A percentile compares a stretch with the other conserved stretches of the same genome.
phyloP scores from a whole-genome alignment of 2,329 filamentous ascomycete genomes.

The Cucurbitaria berberidis region DNA sequence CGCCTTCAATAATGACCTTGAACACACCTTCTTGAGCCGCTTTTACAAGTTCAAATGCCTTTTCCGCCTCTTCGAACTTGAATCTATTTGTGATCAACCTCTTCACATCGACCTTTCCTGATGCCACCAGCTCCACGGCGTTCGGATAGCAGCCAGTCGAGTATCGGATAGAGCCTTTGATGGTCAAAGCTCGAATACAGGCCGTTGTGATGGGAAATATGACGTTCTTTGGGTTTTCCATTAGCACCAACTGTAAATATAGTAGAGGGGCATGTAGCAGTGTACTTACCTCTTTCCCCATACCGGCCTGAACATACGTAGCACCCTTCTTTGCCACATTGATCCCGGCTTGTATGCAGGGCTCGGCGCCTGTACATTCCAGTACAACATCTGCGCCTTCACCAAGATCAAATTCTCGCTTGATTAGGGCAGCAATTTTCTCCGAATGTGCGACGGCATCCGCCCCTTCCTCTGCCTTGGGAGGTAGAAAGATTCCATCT shows the following conservation, averaged over 20 bases:
- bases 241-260: background rate
- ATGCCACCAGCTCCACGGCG: slow-evolving; percentile 58
- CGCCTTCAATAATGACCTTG: slow-evolving; percentile 52
- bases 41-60: slow-evolving; percentile 57
- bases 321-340: slow-evolving; percentile 23
- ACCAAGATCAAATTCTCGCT: slow-evolving; percentile 17
- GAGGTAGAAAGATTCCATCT: slow-evolving; percentile 13
- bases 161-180: slow-evolving; percentile 61
- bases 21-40: slow-evolving; percentile 47
- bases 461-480: background rate
- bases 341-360: slow-evolving; percentile 27
- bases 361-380: slow-evolving; percentile 29
- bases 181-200: slow-evolving; percentile 56
- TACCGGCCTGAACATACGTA: slow-evolving; percentile 31
- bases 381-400: slow-evolving; percentile 31
- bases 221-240: background rate
- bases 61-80: slow-evolving; percentile 55
- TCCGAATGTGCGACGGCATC: background rate
- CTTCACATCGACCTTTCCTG: slow-evolving; percentile 55
- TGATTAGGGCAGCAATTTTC: background rate
- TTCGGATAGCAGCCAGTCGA: slow-evolving; percentile 57
- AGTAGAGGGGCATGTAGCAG: background rate
- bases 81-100: slow-evolving; percentile 50
- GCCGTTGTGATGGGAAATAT: slow-evolving; percentile 42
- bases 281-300: slow-evolving; percentile 29